phyloP scores from a whole-genome alignment of 176 grass and related monocot genomes.

The Lolium rigidum region DNA sequence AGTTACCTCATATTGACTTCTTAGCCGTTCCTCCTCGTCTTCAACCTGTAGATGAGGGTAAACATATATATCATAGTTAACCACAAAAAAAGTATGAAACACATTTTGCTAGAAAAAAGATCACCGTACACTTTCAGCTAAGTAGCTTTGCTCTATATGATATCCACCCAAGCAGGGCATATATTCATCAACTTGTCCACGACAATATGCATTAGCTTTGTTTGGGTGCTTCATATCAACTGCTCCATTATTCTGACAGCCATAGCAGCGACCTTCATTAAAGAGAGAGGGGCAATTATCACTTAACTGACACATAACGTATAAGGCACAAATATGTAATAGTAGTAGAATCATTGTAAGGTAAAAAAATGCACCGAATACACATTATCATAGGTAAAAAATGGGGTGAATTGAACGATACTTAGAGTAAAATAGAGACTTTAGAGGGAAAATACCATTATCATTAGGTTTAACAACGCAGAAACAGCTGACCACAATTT shows the following conservation, averaged over 20 bases:
- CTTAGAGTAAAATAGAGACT: background rate
- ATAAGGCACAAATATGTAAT: background rate
- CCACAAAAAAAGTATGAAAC: background rate
- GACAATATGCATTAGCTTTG: background rate
- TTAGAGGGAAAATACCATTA: background rate
- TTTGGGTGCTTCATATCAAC: constrained; percentile 2
- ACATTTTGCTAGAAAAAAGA: background rate
- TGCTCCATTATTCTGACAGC: background rate
- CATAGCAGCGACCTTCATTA: background rate
- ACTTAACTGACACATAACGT: background rate
- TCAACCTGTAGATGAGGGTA: background rate
- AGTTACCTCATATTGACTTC: background rate
- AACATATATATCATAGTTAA: background rate
- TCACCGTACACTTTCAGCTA: background rate
- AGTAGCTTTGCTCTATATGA: background rate
- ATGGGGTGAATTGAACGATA: no score
- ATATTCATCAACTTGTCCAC: background rate
- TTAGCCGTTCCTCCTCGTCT: background rate
- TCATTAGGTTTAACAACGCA: background rate
- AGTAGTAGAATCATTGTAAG: background rate
- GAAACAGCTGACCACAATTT: background rate
- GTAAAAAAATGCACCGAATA: background rate
- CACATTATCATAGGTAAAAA: background rate
- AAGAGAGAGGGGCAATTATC: background rate
- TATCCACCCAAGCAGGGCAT: background rate